These are phyloP conservation scores for Aspergillus homomorphus DNA, from an alignment of 495 filamentous ascomycete genomes.

Conservation along the genomic window DNA sequence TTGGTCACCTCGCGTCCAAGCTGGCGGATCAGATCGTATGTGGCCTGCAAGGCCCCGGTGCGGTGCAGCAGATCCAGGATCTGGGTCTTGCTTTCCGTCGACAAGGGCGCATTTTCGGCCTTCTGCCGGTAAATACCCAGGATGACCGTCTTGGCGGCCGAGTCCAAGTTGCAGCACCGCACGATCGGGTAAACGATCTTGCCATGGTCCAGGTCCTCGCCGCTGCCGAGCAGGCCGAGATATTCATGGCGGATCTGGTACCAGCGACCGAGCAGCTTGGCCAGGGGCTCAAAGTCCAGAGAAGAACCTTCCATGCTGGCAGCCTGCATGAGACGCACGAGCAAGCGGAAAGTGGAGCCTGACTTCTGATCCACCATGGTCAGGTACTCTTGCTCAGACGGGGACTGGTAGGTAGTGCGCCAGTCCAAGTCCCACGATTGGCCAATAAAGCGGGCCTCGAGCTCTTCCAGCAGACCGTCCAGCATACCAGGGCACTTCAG, in stretches of 20 bases:
- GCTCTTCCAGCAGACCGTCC: conserved; percentile 18
- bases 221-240: conserved; percentile 24
- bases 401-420: conserved; percentile 19
- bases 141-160: conserved; percentile 26
- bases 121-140: conserved; percentile 41
- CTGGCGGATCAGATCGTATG: conserved; percentile 13
- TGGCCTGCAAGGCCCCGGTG: conserved; percentile 13
- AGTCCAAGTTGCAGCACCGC: conserved; percentile 15
- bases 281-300: conserved; percentile 20
- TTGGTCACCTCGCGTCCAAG: conserved; percentile 11
- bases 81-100: conserved; percentile 15
- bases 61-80: conserved; percentile 15
- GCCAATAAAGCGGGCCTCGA: conserved; percentile 23
- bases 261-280: conserved; percentile 24
- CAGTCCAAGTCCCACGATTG: conserved; percentile 32
- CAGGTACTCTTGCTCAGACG: conserved; percentile 26
- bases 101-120: background rate
- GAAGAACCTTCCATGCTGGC: conserved; percentile 15
- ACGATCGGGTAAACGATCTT: conserved; percentile 31
- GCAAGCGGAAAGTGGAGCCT: conserved; percentile 28
- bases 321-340: conserved; percentile 24
- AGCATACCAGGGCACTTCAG: conserved; percentile 19
- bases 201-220: conserved; percentile 35
- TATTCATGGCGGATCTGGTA: conserved; percentile 38
- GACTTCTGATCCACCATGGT: conserved; percentile 30